Percentiles rank a stretch among this genome's conserved stretches.
Evolutionary conservation across 148 eudicot genomes (phyloP).

Genomic region (Rhododendron henanense): DNA sequence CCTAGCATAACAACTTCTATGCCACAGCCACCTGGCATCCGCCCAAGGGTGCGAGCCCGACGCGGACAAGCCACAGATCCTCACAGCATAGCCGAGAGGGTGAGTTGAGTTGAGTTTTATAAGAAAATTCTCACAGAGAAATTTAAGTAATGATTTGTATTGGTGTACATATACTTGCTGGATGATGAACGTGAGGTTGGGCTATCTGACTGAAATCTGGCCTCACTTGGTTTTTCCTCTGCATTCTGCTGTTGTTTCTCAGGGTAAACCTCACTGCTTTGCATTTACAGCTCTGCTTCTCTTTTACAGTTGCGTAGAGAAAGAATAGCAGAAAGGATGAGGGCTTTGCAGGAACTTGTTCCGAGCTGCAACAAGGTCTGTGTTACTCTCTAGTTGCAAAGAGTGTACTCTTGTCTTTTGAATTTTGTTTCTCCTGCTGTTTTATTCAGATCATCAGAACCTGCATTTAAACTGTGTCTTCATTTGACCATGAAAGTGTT

Average conservation of each 20-base stretch:
- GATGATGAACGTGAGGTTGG: not conserved
- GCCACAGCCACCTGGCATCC: constrained; percentile 47
- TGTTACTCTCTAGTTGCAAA: not conserved
- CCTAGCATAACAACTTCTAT: constrained; percentile 30
- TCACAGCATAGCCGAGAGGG: constrained; percentile 61
- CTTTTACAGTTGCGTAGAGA: constrained; percentile 47
- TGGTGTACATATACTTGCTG: not conserved
- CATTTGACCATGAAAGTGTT: not conserved
- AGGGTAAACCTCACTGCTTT: not conserved
- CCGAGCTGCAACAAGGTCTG: constrained; percentile 53
- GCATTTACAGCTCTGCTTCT: constrained; percentile 3
- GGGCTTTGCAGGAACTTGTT: constrained; percentile 60
- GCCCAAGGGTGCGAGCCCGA: constrained; percentile 55
- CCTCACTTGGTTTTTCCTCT: not conserved
- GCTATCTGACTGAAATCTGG: not conserved
- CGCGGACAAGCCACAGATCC: constrained; percentile 67
- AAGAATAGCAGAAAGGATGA: constrained; percentile 58
- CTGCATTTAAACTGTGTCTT: constrained; percentile 7
- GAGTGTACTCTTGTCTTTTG: not conserved
- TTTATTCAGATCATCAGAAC: not conserved
- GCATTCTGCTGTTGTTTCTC: not conserved
- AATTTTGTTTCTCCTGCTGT: not conserved
- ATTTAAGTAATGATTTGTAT: too few species aligned
- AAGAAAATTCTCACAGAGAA: not conserved
- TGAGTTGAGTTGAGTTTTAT: constrained; percentile 12